Percentiles rank a stretch among this genome's conserved stretches.
phyloP scores from a whole-genome alignment of 441 rosid genomes.

The Biscutella auriculata region DNA sequence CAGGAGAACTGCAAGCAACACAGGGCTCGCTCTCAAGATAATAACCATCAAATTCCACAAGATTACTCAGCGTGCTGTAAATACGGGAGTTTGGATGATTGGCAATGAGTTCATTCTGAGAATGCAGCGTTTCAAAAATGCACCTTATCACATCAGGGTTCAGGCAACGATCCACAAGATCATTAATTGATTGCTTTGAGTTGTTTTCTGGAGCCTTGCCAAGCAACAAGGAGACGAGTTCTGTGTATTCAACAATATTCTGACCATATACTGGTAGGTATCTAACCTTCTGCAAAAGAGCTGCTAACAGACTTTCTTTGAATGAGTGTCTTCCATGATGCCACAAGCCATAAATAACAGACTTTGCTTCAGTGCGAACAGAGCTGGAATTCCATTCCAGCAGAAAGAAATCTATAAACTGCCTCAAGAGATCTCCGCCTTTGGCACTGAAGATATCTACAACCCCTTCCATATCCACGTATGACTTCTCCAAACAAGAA shows the following conservation, averaged over 20 bases:
- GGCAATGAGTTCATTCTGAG: conserved; percentile 97
- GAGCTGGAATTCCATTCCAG: conserved; percentile 97
- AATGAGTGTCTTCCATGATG: conserved; percentile 87
- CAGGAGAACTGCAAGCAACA: conserved; percentile 99
- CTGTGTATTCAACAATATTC: conserved; percentile 93
- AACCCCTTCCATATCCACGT: conserved; percentile 88
- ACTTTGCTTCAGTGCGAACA: conserved; percentile 89
- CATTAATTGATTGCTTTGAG: conserved; percentile 64
- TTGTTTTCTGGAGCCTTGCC: conserved; percentile 74
- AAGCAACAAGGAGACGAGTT: conserved; percentile 78
- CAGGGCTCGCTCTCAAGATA: conserved; percentile 99
- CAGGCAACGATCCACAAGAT: conserved; percentile 78
- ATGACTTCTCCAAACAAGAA: conserved; percentile 74
- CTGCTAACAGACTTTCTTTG: conserved; percentile 68
- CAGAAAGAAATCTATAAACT: conserved; percentile 88
- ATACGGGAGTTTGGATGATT: conserved; percentile 99
- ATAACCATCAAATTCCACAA: conserved; percentile 99
- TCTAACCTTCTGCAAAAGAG: conserved; percentile 70
- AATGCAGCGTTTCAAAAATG: conserved; percentile 89
- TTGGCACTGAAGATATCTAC: conserved; percentile 73
- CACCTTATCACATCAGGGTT: conserved; percentile 70
- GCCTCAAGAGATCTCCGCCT: conserved; percentile 72
- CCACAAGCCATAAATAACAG: conserved; percentile 92
- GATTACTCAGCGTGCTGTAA: conserved; percentile 86
- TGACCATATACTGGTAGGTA: conserved; percentile 90